Percentiles rank a stretch among this genome's conserved stretches.
These are phyloP conservation scores for Cymbopogon flexuosus DNA, from an alignment of 202 grass and related monocot genomes.

Conservation along the genomic window DNA sequence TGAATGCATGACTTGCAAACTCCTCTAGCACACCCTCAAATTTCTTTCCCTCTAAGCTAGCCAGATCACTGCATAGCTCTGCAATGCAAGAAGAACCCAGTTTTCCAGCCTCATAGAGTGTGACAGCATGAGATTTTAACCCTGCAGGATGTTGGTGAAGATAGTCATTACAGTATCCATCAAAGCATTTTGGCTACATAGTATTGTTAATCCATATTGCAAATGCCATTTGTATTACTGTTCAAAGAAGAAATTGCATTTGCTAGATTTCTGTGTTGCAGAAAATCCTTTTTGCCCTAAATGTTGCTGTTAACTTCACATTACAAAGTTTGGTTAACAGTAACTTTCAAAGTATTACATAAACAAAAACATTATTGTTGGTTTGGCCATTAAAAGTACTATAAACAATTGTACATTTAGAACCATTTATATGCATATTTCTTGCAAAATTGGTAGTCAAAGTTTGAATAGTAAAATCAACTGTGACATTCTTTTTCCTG, in stretches of 20 bases:
- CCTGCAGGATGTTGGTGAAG: slow-evolving; percentile 52
- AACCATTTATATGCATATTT: not conserved
- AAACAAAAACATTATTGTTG: not conserved
- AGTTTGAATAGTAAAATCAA: not conserved
- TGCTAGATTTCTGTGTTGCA: not conserved
- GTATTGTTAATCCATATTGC: slow-evolving; percentile 6
- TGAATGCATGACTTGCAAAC: slow-evolving; percentile 95
- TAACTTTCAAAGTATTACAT: not conserved
- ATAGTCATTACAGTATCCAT: slow-evolving; percentile 14
- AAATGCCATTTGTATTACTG: slow-evolving; percentile 10
- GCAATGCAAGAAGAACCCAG: slow-evolving; percentile 85
- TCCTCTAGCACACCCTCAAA: slow-evolving; percentile 96
- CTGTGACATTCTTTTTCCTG: not conserved
- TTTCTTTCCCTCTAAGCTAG: slow-evolving; percentile 88
- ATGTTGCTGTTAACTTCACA: not conserved
- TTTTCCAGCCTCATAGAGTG: slow-evolving; percentile 98
- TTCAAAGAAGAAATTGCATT: slow-evolving; percentile 20
- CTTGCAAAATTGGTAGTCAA: not conserved
- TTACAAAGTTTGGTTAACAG: not conserved
- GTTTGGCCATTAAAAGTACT: not conserved
- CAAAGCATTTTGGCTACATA: slow-evolving; percentile 5
- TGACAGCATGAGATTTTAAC: slow-evolving; percentile 96
- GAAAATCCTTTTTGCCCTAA: not conserved
- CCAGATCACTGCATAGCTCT: slow-evolving; percentile 81
- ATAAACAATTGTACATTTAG: not conserved